Percentiles rank a stretch among this genome's conserved stretches.
These are phyloP conservation scores for Vicia villosa DNA, from an alignment of 306 rosid genomes.

Conservation along the genomic window DNA sequence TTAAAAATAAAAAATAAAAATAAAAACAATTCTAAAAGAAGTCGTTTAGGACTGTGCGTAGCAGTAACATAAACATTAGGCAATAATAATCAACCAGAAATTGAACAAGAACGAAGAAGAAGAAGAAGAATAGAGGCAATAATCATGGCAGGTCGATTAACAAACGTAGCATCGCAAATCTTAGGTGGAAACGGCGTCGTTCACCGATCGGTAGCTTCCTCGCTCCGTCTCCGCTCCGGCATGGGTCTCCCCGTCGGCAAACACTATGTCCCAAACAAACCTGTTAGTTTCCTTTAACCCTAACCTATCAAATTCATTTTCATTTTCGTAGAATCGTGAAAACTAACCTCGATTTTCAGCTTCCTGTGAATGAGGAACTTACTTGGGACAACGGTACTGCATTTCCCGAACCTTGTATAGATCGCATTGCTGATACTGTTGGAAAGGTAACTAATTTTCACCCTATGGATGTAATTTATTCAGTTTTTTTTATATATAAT, in stretches of 20 bases:
- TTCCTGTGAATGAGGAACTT: slow-evolving; percentile 72
- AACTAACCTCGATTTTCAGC: slow-evolving; percentile 42
- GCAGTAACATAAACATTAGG: neutral
- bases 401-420: slow-evolving; percentile 93
- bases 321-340: neutral
- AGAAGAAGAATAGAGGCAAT: slow-evolving; percentile 28
- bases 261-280: slow-evolving; percentile 81
- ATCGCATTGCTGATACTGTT: slow-evolving; percentile 90
- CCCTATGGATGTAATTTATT: neutral
- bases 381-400: slow-evolving; percentile 91
- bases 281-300: slow-evolving; percentile 52
- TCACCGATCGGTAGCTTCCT: slow-evolving; percentile 65
- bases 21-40: neutral
- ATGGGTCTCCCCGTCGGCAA: slow-evolving; percentile 93
- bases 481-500: neutral
- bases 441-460: slow-evolving; percentile 59
- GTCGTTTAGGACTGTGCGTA: slow-evolving; percentile 16
- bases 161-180: slow-evolving; percentile 70
- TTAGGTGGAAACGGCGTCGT: slow-evolving; percentile 85
- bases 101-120: neutral
- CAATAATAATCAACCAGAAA: neutral
- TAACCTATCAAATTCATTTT: neutral
- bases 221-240: slow-evolving; percentile 82
- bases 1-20: neutral
- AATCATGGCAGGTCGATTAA: slow-evolving; percentile 76